Conservation (phyloP, 768 basidiomycete genomes). For the Cystobasidium tubakii region DNA sequence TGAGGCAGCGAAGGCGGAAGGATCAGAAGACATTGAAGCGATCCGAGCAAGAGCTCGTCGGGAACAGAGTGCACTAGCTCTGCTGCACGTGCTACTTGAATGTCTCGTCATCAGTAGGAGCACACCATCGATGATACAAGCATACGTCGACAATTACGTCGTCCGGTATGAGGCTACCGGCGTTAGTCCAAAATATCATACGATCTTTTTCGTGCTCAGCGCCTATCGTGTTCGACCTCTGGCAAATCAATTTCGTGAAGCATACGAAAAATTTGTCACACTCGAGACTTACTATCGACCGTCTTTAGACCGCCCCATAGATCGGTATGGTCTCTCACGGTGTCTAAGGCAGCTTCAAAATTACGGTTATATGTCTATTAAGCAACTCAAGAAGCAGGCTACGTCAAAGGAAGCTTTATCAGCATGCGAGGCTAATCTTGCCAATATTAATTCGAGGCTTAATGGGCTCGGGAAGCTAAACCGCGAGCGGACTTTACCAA, state of each 20-base stretch:
- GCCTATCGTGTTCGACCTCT: neutral
- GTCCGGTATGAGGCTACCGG: neutral
- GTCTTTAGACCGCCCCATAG: neutral
- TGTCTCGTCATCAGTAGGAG: constrained; percentile 19
- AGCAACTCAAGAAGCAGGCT: neutral
- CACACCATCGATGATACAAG: constrained; percentile 2
- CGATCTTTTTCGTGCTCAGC: constrained; percentile 14
- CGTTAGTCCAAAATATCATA: constrained; percentile 5
- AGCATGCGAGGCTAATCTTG: neutral
- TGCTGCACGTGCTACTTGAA: constrained; percentile 28
- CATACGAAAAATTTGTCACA: neutral
- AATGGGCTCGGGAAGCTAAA: neutral
- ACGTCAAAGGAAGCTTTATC: neutral
- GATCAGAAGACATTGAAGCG: neutral
- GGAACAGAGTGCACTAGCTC: neutral
- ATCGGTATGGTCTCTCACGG: constrained; percentile 1
- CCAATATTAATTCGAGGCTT: neutral
- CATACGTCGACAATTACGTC: constrained; percentile 10
- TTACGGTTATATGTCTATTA: neutral
- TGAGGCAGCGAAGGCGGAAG: too few relatives aligned
- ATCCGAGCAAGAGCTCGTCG: neutral
- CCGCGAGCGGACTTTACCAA: neutral
- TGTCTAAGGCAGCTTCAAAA: constrained; percentile 13
- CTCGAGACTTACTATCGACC: neutral
- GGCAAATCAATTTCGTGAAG: neutral